Evolutionary conservation across 228 moss, liverwort and hornwort genomes (phyloP).

Genomic region (Sphagnum magellanicum): DNA sequence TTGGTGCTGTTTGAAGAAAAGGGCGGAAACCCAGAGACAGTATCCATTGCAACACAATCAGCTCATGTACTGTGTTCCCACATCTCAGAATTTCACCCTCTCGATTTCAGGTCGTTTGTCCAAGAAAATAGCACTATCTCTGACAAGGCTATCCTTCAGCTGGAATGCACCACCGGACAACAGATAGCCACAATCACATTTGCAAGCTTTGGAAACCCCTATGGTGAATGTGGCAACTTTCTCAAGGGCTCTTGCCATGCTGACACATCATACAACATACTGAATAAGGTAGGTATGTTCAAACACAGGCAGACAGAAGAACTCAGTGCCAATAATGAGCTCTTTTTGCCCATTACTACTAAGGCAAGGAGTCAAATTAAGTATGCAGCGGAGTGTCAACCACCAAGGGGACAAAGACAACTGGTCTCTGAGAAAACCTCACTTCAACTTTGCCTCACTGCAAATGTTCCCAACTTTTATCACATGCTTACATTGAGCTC

Average conservation of each 20-base stretch:
- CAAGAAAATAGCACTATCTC: conserved; percentile 11
- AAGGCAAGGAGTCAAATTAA: background rate
- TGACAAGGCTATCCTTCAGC: conserved; percentile 23
- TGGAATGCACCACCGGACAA: conserved; percentile 65
- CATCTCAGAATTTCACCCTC: conserved; percentile 49
- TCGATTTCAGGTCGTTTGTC: conserved; percentile 22
- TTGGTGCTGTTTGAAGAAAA: conserved; percentile 79
- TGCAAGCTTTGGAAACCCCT: conserved; percentile 70
- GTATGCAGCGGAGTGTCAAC: too few relatives aligned
- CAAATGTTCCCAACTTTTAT: too few relatives aligned
- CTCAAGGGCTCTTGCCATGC: conserved; percentile 56
- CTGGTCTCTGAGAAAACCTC: too few relatives aligned
- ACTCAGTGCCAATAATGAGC: background rate
- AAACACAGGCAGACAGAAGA: background rate
- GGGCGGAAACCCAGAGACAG: conserved; percentile 59
- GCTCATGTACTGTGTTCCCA: conserved; percentile 39
- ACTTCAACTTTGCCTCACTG: too few relatives aligned
- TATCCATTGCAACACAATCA: conserved; percentile 19
- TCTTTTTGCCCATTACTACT: background rate
- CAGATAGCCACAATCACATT: conserved; percentile 50
- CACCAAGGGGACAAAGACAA: too few relatives aligned
- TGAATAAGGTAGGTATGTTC: background rate
- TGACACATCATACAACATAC: conserved; percentile 8
- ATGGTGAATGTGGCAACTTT: conserved; percentile 48
- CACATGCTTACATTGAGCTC: too few relatives aligned